Conservation (phyloP, 2,329 filamentous ascomycete species). For the Chaetomiaceae sp. region DNA sequence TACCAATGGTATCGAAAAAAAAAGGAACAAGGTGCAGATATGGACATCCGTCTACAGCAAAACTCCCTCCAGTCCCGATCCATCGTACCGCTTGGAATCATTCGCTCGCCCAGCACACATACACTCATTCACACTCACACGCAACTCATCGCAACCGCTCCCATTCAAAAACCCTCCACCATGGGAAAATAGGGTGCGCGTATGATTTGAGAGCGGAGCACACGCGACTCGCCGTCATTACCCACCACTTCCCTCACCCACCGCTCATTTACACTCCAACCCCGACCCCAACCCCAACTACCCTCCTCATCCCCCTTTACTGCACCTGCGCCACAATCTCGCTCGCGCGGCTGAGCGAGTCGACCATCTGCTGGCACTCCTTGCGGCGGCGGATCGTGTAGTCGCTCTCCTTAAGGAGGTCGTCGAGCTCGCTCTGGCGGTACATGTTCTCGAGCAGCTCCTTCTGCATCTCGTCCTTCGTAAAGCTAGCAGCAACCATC, state of each 20-base stretch:
- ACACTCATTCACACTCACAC: neutral
- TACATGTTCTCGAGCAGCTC: slow-evolving; percentile 98
- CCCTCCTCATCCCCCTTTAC: slow-evolving; percentile 30
- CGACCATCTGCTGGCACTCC: slow-evolving; percentile 99
- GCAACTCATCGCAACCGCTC: neutral
- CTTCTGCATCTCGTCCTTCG: slow-evolving; percentile 97
- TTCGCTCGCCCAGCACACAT: neutral
- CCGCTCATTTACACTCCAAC: neutral
- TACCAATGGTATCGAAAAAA: slow-evolving; percentile 23
- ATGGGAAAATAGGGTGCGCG: too few relatives aligned
- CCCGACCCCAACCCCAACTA: neutral
- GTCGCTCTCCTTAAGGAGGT: slow-evolving; percentile 94
- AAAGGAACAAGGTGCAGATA: slow-evolving; percentile 5
- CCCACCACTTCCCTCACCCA: neutral
- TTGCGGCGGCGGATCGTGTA: slow-evolving; percentile 92
- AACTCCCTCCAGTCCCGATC: slow-evolving; percentile 4
- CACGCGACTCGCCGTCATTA: too few relatives aligned
- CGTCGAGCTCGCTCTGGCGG: slow-evolving; percentile 80
- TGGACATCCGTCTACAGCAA: slow-evolving; percentile 7
- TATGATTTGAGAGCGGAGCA: too few relatives aligned
- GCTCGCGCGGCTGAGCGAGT: slow-evolving; percentile 79
- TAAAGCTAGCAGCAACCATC: slow-evolving; percentile 52
- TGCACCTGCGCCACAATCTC: slow-evolving; percentile 88
- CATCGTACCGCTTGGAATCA: neutral
- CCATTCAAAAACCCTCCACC: slow-evolving; percentile 1